Percentiles rank a stretch among this genome's conserved stretches.
Conservation (phyloP, 2,329 filamentous ascomycete genomes). For the Cyphellophora europaea region DNA sequence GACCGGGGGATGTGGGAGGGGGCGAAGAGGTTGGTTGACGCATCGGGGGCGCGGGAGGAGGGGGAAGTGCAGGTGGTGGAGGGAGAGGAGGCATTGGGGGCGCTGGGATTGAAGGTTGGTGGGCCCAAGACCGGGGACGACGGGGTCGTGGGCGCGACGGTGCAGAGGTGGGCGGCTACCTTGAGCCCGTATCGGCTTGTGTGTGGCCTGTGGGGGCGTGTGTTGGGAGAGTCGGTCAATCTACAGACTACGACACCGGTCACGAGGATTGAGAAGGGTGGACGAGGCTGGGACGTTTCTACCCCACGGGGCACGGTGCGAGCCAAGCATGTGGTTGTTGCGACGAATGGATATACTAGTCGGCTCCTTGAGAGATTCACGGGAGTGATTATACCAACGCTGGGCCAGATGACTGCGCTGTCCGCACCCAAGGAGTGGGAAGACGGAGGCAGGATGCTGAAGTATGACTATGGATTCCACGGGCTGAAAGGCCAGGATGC, state of each 20-base stretch:
- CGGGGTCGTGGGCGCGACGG: constrained; percentile 10
- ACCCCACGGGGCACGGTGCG: constrained; percentile 57
- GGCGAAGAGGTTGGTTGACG: constrained; percentile 5
- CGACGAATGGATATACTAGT: constrained; percentile 78
- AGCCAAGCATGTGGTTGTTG: constrained; percentile 59
- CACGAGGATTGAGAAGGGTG: constrained; percentile 14
- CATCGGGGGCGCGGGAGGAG: not conserved
- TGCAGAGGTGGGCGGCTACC: constrained; percentile 10
- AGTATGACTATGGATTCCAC: constrained; percentile 21
- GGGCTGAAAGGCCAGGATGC: constrained; percentile 45
- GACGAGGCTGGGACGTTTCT: constrained; percentile 38
- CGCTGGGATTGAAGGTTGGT: constrained; percentile 19
- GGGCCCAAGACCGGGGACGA: too few species aligned
- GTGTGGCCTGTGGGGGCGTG: constrained; percentile 7
- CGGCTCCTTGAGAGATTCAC: constrained; percentile 60
- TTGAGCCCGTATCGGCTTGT: constrained; percentile 13
- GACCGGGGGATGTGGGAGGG: constrained; percentile 12
- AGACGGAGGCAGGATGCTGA: constrained; percentile 17
- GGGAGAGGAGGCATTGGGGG: constrained; percentile 22
- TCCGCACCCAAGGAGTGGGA: constrained; percentile 31
- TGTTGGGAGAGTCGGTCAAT: constrained; percentile 17
- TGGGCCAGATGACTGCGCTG: constrained; percentile 42
- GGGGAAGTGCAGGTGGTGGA: constrained; percentile 9
- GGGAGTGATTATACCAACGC: constrained; percentile 65
- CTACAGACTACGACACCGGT: constrained; percentile 24